Conservation (phyloP, 225 moss, liverwort and hornwort genomes). For the Physcomitrium patens region DNA sequence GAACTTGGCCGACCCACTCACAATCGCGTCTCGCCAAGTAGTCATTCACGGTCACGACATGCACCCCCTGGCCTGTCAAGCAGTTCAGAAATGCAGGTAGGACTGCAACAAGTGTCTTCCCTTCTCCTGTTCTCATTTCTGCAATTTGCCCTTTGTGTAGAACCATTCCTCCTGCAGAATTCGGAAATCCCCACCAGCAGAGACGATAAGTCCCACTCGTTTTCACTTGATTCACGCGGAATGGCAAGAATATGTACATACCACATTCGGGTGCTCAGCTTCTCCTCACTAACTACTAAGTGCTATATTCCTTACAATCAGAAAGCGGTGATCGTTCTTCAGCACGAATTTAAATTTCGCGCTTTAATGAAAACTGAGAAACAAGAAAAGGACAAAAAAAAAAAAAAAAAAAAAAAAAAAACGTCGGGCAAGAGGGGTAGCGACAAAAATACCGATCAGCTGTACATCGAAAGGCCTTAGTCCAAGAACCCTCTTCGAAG, state of each 20-base stretch:
- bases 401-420: too few relatives aligned
- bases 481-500: slow-evolving; percentile 81
- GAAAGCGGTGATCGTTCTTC: background rate
- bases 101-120: slow-evolving; percentile 96
- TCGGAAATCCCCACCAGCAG: slow-evolving; percentile 6
- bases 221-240: background rate
- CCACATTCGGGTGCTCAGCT: background rate
- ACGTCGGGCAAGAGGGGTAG: slow-evolving; percentile 16
- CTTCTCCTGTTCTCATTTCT: slow-evolving; percentile 99
- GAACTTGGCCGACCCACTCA: slow-evolving; percentile 99
- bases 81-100: slow-evolving; percentile 90
- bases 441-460: slow-evolving; percentile 69
- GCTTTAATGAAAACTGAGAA: background rate
- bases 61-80: slow-evolving; percentile 82
- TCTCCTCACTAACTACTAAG: background rate
- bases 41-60: slow-evolving; percentile 97
- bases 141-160: slow-evolving; percentile 94
- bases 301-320: slow-evolving; percentile 1
- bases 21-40: slow-evolving; percentile 97
- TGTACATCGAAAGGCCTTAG: slow-evolving; percentile 96
- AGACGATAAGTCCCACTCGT: background rate
- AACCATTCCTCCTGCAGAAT: slow-evolving; percentile 80
- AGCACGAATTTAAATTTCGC: background rate
- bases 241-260: background rate
- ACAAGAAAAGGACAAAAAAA: slow-evolving; percentile 11